These are phyloP conservation scores for Penicillium sp. DNA, from an alignment of 2,329 filamentous ascomycete species.

Conservation along the genomic window DNA sequence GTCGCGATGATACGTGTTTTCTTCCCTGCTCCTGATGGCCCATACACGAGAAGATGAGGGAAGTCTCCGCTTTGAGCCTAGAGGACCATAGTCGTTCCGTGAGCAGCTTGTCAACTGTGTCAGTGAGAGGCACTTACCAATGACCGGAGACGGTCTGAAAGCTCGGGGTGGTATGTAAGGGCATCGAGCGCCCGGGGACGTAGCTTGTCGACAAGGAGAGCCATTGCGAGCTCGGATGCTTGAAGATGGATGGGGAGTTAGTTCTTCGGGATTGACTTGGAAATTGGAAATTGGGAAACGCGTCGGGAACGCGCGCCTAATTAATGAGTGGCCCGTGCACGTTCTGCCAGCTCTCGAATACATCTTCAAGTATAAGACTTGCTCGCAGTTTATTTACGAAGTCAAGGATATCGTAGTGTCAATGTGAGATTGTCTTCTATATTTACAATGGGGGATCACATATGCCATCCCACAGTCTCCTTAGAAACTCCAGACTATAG, in stretches of 20 bases:
- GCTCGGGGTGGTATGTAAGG: conserved; percentile 80
- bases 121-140: conserved; percentile 55
- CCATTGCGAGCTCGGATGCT: conserved; percentile 46
- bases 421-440: neutral
- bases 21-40: conserved; percentile 92
- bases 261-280: conserved; percentile 3
- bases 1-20: conserved; percentile 96
- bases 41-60: conserved; percentile 94
- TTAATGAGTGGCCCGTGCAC: conserved; percentile 40
- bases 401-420: neutral
- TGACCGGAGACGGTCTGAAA: conserved; percentile 80
- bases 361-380: too few species aligned
- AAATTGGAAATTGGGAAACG: conserved; percentile 27
- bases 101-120: conserved; percentile 3
- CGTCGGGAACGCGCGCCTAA: conserved; percentile 36
- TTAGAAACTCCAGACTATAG: conserved; percentile 10
- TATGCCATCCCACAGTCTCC: neutral
- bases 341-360: neutral
- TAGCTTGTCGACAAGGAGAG: conserved; percentile 61
- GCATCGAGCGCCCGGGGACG: conserved; percentile 50
- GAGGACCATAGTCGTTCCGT: conserved; percentile 7
- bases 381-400: neutral
- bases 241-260: neutral
- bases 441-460: neutral
- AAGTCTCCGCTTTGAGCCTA: conserved; percentile 97